Base-by-base conservation (phyloP, 2,329 filamentous ascomycete genomes). In the Paraphaeosphaeria sporulosa region DNA sequence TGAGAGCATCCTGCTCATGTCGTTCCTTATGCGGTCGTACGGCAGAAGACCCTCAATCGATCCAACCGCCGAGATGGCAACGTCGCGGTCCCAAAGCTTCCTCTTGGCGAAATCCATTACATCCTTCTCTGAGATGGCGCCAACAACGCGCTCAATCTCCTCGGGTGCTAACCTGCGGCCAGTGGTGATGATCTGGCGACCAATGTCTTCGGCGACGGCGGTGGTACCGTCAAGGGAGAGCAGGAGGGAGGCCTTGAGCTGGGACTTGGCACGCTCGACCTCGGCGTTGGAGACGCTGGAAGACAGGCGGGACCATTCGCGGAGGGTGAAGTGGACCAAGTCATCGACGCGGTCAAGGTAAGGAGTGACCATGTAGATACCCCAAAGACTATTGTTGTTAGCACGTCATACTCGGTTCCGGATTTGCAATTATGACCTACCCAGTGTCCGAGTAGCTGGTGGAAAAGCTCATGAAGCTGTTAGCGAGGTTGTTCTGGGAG, bases 401-500 rank as follows among this genome's bases (percentile, higher is more conserved):
- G 78, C 66, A 59, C 40, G 8, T 13, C 43, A 42, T 43, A 19
- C 1, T 15, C 15, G 5, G 56, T 13, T 9, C 9, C 4, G 32
- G 23, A 8, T 12, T 27, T 17, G n/a, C 3, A n/a, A 15, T 12
- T n/a, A 52, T 59, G 17, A 79, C 89, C 82, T 88, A 97, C 93
- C 94, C 95, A 79, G 95, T 99, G 81, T 99, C 95, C 78, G 94
- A 98, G 85, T 99, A 99, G 86, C 93, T 97, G 70, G 95, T 99
- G 69, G 94, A 97, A 85, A 99, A 99, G 85, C 92, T 96, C 96
- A 99, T 99, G 87, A 97, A 99, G 88, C 94, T 97, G 86, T 97
- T 99, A 81, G 95, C 95, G 64, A 99, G 88, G 80, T 94, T 90
- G 84, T 98, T 89, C 83, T 96, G 90, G 86, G 96, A 92, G 71